Base-by-base conservation (phyloP, 805 yeast species). In the Candida jianshihensis region DNA sequence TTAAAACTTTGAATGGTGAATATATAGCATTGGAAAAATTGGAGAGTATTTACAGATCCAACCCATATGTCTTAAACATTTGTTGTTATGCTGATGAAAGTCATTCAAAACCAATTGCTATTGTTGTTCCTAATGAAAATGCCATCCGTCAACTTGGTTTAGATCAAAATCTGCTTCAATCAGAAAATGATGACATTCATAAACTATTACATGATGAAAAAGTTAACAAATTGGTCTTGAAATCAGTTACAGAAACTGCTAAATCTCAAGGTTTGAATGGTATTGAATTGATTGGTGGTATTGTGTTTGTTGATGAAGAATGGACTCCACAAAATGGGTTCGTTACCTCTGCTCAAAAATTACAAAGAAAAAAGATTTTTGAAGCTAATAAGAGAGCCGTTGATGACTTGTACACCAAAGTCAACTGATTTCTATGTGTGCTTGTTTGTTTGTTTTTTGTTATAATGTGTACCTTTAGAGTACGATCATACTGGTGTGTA, bases 301-400 rank as follows among this genome's bases (percentile, higher is more conserved):
- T 82, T 42, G 87, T 82, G 12, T 60, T 92, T 41, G 71, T 78
- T 39, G 89, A 85, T 46, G 90, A 78, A 35, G 98, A 92, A 67
- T 92, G 98, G 97, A 92, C 97, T 28, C 97, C 98, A 30, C 92
- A 87, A 62, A 85, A 78, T 56, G 97, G 96, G 1, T 86, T 67
- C 47, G 94, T 90, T 39, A 88, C 97, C 13, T 79, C 94, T 40
- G 98, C 98, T 19, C 97, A 89, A 64, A 92, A 92, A 66, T 73
- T 92, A 54, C 96, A 90, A 70, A 82, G 98, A 70, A 84, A 74
- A 70, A 83, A 83, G 69, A 92, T 92, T 55, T 65, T 86, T 49
- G 75, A 70, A 22, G 74, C 79, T 42, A 83, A 81, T 56, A 61
- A 79, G 60, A 70, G 70, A 26, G 73, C 70, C 33, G 84, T 92